Evolutionary conservation across 495 filamentous ascomycete species (phyloP).

Genomic region (Penicillium flavigenum): DNA sequence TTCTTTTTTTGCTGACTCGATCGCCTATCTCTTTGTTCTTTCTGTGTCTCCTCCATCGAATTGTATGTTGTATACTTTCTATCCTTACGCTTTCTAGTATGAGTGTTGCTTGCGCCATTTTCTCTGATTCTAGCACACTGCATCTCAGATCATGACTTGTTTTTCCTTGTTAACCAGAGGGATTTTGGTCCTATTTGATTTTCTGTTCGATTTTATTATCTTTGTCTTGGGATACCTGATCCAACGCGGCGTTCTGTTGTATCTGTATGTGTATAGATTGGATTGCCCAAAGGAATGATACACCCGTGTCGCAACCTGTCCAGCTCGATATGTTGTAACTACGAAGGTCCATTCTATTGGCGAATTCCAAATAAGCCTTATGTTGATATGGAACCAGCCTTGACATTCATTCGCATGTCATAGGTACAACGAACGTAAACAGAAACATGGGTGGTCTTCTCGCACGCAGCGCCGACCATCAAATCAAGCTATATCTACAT

Average conservation of each 20-base stretch:
- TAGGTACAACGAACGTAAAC: slow-evolving; percentile 50
- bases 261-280: slow-evolving; percentile 10
- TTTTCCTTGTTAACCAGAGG: background rate
- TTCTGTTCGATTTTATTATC: background rate
- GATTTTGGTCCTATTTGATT: background rate
- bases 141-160: slow-evolving; percentile 13
- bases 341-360: background rate
- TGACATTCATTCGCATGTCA: background rate
- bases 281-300: slow-evolving; percentile 1
- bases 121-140: background rate
- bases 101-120: slow-evolving; percentile 18
- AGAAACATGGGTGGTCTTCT: slow-evolving; percentile 3
- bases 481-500: slow-evolving; percentile 28
- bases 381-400: background rate
- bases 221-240: slow-evolving; percentile 11
- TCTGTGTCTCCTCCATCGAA: slow-evolving; percentile 12
- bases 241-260: slow-evolving; percentile 9
- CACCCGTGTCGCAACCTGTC: background rate
- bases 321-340: background rate
- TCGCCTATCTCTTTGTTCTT: slow-evolving; percentile 5
- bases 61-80: slow-evolving; percentile 16
- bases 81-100: slow-evolving; percentile 19
- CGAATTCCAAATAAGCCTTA: background rate
- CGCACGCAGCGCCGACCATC: slow-evolving; percentile 4
- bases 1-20: background rate